A percentile compares a stretch with the other conserved stretches of the same genome.
phyloP scores from a whole-genome alignment of 768 basidiomycete genomes.

The Fomitopsis serialis region DNA sequence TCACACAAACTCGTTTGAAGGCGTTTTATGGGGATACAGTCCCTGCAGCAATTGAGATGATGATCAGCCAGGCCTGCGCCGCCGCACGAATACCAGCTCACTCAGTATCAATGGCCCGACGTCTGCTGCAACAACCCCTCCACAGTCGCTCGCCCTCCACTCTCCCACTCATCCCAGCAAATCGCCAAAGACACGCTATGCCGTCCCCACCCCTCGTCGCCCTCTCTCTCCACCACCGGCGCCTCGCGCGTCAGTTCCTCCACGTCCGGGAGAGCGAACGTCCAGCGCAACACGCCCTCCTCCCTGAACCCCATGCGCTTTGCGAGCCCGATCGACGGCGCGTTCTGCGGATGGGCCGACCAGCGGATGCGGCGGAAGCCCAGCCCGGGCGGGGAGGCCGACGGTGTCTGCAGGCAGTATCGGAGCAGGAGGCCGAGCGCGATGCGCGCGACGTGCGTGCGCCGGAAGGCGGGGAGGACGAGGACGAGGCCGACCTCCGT shows the following conservation, averaged over 20 bases:
- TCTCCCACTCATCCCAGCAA: constrained; percentile 62
- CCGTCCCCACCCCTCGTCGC: constrained; percentile 2
- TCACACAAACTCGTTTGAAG: too few relatives aligned
- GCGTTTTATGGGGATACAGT: too few relatives aligned
- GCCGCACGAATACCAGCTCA: too few relatives aligned
- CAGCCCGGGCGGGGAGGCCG: constrained; percentile 25
- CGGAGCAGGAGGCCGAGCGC: constrained; percentile 30
- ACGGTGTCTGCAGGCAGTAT: constrained; percentile 19
- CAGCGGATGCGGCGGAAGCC: constrained; percentile 45
- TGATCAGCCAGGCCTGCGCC: too few relatives aligned
- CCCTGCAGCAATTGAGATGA: too few relatives aligned
- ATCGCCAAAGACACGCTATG: constrained; percentile 45
- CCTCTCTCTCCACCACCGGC: constrained; percentile 17
- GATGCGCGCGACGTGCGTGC: constrained; percentile 39
- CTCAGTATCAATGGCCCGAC: too few relatives aligned
- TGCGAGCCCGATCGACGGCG: constrained; percentile 32
- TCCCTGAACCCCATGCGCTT: constrained; percentile 40
- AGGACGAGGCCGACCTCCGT: constrained; percentile 36
- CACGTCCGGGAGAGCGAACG: constrained; percentile 26
- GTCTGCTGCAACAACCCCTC: constrained; percentile 5
- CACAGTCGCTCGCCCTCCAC: constrained; percentile 26
- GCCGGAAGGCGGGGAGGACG: constrained; percentile 33
- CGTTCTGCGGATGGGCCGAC: constrained; percentile 34
- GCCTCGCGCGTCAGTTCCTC: constrained; percentile 21
- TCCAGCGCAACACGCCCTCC: constrained; percentile 38